Percentiles rank a stretch among this genome's conserved stretches.
phyloP scores from a whole-genome alignment of 768 basidiomycete species.

The Hypsizygus marmoreus region DNA sequence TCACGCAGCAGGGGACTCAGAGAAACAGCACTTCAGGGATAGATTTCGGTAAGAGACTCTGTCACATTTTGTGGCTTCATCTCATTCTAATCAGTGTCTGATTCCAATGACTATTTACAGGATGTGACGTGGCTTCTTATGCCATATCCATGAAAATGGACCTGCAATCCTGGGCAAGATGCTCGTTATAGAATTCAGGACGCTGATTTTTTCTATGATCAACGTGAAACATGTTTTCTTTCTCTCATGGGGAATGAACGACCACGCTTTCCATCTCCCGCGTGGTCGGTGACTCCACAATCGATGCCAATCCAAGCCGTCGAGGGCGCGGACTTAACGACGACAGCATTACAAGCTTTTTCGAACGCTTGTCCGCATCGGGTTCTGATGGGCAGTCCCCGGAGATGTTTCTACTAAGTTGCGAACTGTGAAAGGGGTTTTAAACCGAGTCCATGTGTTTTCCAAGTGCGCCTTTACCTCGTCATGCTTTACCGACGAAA shows the following conservation, averaged over 20 bases:
- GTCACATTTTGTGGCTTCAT: too few relatives aligned
- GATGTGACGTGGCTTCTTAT: background rate
- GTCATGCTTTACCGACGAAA: too few relatives aligned
- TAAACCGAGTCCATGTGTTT: too few relatives aligned
- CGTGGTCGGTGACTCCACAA: background rate
- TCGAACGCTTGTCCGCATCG: too few relatives aligned
- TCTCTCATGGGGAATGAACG: background rate
- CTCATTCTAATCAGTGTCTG: background rate
- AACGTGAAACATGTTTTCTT: background rate
- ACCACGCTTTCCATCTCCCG: background rate
- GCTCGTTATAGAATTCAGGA: background rate
- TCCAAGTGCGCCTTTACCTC: too few relatives aligned
- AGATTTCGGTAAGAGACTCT: too few relatives aligned
- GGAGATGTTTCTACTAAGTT: too few relatives aligned
- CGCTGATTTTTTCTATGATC: background rate
- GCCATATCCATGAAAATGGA: background rate
- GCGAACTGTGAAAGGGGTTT: too few relatives aligned
- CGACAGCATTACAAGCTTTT: background rate
- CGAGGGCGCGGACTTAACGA: constrained; percentile 2
- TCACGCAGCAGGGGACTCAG: too few relatives aligned
- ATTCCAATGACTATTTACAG: background rate
- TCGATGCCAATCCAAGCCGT: background rate
- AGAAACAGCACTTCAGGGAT: too few relatives aligned
- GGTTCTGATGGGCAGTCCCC: too few relatives aligned
- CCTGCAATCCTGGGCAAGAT: background rate